A percentile compares a stretch with the other conserved stretches of the same genome.
Conservation (phyloP, 805 yeast species). For the Pichia scutulata region DNA sequence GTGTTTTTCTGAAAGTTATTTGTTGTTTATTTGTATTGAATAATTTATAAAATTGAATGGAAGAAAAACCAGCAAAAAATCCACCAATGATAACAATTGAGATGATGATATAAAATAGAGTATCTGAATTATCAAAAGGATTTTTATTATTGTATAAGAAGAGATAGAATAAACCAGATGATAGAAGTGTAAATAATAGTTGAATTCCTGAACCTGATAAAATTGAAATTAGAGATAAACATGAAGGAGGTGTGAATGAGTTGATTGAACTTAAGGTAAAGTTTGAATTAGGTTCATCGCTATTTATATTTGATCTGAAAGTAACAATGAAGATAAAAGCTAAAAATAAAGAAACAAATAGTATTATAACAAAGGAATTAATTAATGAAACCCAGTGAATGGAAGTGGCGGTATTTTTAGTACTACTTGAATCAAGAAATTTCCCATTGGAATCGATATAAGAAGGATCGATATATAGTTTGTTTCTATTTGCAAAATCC, state of each 20-base stretch:
- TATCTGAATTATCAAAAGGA: constrained; percentile 30
- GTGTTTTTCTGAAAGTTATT: constrained; percentile 27
- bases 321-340: constrained; percentile 55
- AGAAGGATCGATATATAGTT: constrained; percentile 37
- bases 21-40: constrained; percentile 34
- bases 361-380: constrained; percentile 60
- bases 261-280: constrained; percentile 10
- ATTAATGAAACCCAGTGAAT: constrained; percentile 76
- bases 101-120: constrained; percentile 40
- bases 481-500: constrained; percentile 67
- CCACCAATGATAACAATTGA: constrained; percentile 62
- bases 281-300: constrained; percentile 2
- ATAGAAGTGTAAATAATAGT: constrained; percentile 53
- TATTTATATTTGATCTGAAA: constrained; percentile 39
- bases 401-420: constrained; percentile 23
- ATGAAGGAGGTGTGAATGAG: constrained; percentile 40
- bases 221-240: constrained; percentile 43
- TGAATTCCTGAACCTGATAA: constrained; percentile 72
- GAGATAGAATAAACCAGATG: constrained; percentile 51
- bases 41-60: constrained; percentile 54
- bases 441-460: constrained; percentile 23
- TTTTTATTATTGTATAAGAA: constrained; percentile 27
- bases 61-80: constrained; percentile 63
- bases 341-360: constrained; percentile 54
- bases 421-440: constrained; percentile 19